A percentile compares a stretch with the other conserved stretches of the same genome.
phyloP scores from a whole-genome alignment of 805 yeast species.

The Saccharomycopsis olivae region DNA sequence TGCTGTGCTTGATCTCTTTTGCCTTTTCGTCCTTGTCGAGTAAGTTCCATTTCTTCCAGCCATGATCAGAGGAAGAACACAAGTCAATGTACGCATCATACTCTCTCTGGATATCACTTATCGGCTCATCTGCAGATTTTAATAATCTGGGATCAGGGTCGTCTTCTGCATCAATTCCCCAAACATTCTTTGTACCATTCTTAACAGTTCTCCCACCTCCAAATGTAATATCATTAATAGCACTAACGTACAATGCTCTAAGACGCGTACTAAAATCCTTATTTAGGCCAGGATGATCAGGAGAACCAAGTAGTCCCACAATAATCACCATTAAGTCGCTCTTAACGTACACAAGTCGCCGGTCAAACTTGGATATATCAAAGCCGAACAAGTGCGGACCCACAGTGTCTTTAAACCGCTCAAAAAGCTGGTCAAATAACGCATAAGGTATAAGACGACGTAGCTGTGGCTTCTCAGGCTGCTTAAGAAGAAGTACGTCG shows the following conservation, averaged over 20 bases:
- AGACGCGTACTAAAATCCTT: too few species aligned
- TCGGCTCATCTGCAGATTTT: neutral
- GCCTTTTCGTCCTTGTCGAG: slow-evolving; percentile 29
- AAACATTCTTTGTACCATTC: too few species aligned
- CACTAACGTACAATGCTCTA: too few species aligned
- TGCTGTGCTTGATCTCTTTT: slow-evolving; percentile 12
- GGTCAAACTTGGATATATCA: slow-evolving; percentile 38
- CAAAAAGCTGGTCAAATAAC: slow-evolving; percentile 31
- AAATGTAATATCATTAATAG: too few species aligned
- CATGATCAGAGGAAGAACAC: slow-evolving; percentile 15
- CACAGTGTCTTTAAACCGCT: slow-evolving; percentile 42
- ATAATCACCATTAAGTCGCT: slow-evolving; percentile 52
- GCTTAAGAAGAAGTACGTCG: too few species aligned
- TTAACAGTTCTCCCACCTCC: too few species aligned
- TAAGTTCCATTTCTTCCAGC: slow-evolving; percentile 23
- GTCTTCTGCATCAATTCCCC: slow-evolving; percentile 4
- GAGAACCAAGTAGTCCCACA: slow-evolving; percentile 52
- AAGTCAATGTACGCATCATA: slow-evolving; percentile 11
- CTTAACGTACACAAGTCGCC: slow-evolving; percentile 39
- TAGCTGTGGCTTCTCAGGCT: too few species aligned
- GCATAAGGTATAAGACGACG: slow-evolving; percentile 2
- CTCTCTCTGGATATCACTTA: slow-evolving; percentile 1
- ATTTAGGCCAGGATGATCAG: too few species aligned
- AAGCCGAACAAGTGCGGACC: slow-evolving; percentile 61
- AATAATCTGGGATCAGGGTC: too few species aligned